A percentile compares a stretch with the other conserved stretches of the same genome.
Evolutionary conservation across 305 asterid genomes (phyloP).

Genomic region (Lippia alba): DNA sequence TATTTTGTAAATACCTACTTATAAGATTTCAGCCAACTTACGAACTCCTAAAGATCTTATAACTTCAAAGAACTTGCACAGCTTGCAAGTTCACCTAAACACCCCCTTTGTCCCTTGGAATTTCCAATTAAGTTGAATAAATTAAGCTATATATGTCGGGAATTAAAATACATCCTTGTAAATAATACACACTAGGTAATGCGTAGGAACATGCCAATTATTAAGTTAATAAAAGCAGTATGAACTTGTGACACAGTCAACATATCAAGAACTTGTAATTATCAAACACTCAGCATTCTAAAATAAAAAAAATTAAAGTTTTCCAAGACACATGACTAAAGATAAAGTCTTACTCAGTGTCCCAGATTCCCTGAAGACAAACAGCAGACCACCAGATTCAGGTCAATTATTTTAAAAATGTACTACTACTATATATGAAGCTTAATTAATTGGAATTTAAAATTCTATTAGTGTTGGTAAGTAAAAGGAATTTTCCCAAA

Average conservation of each 20-base stretch:
- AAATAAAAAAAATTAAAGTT: constrained; percentile 14
- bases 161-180: too few relatives aligned
- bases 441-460: background rate
- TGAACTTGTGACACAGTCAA: constrained; percentile 20
- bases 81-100: too few relatives aligned
- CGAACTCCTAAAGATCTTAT: too few relatives aligned
- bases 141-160: too few relatives aligned
- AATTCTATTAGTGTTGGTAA: background rate
- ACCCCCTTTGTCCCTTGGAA: too few relatives aligned
- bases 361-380: constrained; percentile 6
- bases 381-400: constrained; percentile 27
- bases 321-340: constrained; percentile 21
- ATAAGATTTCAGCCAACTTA: too few relatives aligned
- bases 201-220: too few relatives aligned
- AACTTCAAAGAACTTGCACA: too few relatives aligned
- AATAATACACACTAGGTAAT: too few relatives aligned
- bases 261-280: background rate
- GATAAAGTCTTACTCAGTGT: background rate
- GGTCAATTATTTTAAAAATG: constrained; percentile 9
- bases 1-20: too few relatives aligned
- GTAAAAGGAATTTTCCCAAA: background rate
- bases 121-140: too few relatives aligned
- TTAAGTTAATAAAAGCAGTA: background rate
- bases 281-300: background rate
- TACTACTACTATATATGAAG: background rate